Evolutionary conservation across 371 early-diverging fungal species (phyloP).

Genomic region (Circinella umbellata): DNA sequence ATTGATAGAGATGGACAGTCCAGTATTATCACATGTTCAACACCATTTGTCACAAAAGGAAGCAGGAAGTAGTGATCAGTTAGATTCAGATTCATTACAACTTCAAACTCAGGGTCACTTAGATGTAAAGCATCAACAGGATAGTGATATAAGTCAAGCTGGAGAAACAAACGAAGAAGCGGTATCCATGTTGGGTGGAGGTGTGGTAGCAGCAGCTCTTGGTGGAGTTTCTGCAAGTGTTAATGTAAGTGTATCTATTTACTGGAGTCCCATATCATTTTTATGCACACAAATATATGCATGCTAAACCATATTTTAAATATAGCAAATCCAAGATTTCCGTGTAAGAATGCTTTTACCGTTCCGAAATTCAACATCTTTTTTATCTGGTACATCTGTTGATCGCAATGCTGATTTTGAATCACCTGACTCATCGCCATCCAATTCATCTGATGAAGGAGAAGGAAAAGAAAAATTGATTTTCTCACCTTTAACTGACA

Average conservation of each 20-base stretch:
- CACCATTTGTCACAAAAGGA: background rate
- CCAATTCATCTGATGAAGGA: constrained; percentile 9
- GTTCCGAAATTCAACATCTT: constrained; percentile 17
- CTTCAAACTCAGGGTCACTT: background rate
- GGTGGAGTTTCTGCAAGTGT: constrained; percentile 41
- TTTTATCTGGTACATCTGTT: background rate
- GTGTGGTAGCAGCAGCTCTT: constrained; percentile 36
- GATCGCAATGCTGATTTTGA: constrained; percentile 17
- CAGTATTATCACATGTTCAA: background rate
- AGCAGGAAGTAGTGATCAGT: background rate
- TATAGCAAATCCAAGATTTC: constrained; percentile 15
- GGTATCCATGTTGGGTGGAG: constrained; percentile 10
- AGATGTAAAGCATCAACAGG: background rate
- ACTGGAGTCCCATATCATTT: background rate
- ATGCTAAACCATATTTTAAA: background rate
- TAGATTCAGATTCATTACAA: background rate
- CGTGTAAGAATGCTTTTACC: constrained; percentile 13
- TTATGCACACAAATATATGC: background rate
- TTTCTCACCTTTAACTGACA: background rate
- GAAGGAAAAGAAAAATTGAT: background rate
- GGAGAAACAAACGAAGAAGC: background rate
- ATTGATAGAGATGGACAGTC: background rate
- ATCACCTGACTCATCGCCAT: constrained; percentile 16
- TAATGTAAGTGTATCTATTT: constrained; percentile 30
- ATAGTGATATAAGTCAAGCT: background rate